phyloP scores from a whole-genome alignment of 2,329 filamentous ascomycete species.

The Calonectria crousiana region DNA sequence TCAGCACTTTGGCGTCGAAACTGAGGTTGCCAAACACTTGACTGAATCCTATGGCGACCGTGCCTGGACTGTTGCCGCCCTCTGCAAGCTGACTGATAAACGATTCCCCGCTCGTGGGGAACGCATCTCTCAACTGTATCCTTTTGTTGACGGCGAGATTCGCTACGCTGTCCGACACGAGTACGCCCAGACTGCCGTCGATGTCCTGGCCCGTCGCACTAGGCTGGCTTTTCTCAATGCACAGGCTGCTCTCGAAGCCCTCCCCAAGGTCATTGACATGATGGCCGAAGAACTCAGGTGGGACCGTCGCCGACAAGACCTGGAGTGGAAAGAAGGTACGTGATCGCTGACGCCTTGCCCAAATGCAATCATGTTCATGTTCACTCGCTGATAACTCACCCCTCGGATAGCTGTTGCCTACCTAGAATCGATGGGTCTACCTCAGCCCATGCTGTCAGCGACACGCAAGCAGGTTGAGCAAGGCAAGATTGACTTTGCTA shows the following conservation, averaged over 20 bases:
- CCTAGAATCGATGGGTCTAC: constrained; percentile 75
- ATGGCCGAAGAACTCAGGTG: constrained; percentile 89
- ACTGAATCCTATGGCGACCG: constrained; percentile 91
- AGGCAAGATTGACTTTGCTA: constrained; percentile 69
- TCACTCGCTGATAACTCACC: constrained; percentile 19
- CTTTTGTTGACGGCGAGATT: constrained; percentile 92
- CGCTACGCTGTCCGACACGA: constrained; percentile 90
- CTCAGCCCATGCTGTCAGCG: constrained; percentile 67
- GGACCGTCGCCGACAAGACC: constrained; percentile 77
- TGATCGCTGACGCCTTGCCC: constrained; percentile 37
- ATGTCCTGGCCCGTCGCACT: constrained; percentile 87
- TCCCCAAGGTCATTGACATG: constrained; percentile 88
- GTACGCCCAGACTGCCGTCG: constrained; percentile 90
- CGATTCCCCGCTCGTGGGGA: constrained; percentile 87
- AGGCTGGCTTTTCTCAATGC: constrained; percentile 92
- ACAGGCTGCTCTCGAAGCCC: constrained; percentile 87
- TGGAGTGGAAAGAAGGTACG: constrained; percentile 83
- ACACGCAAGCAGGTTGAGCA: constrained; percentile 72
- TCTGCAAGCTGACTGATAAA: constrained; percentile 81
- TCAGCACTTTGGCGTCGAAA: constrained; percentile 92
- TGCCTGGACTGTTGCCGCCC: constrained; percentile 88
- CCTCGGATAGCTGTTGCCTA: constrained; percentile 65
- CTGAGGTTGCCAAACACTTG: constrained; percentile 90
- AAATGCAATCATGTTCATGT: not conserved
- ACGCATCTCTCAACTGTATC: constrained; percentile 84